Conservation (phyloP, 2,329 filamentous ascomycete genomes). For the Madurella fahalii region DNA sequence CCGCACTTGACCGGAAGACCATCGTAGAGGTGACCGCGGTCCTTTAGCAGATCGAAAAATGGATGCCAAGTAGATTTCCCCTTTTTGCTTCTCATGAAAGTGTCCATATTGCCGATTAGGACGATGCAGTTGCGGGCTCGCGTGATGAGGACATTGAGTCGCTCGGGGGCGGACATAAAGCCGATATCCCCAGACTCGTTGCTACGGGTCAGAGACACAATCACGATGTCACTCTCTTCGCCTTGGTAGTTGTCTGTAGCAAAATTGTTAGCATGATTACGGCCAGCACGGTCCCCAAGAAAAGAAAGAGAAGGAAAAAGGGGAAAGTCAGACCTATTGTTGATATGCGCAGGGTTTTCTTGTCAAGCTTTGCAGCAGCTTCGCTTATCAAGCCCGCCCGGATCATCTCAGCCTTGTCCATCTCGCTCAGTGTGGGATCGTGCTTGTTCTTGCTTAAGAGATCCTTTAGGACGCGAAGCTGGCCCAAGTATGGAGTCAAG, state of each 20-base stretch:
- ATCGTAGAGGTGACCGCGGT: constrained; percentile 49
- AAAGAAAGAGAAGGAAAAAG: neutral
- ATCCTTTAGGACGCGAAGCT: constrained; percentile 55
- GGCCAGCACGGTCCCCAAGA: neutral
- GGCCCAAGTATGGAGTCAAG: constrained; percentile 68
- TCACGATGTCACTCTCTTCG: constrained; percentile 70
- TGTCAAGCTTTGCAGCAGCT: constrained; percentile 47
- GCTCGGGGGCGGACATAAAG: constrained; percentile 62
- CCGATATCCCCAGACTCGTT: constrained; percentile 63
- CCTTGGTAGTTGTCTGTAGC: constrained; percentile 70
- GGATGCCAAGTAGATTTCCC: constrained; percentile 54
- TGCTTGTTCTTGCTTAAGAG: constrained; percentile 48
- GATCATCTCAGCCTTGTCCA: constrained; percentile 61
- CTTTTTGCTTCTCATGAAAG: constrained; percentile 58
- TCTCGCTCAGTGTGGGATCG: constrained; percentile 64
- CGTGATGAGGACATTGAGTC: constrained; percentile 67
- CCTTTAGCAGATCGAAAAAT: constrained; percentile 54
- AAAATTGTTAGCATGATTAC: constrained; percentile 5
- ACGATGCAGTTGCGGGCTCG: constrained; percentile 62
- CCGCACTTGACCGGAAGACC: constrained; percentile 60
- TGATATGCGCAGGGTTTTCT: constrained; percentile 55
- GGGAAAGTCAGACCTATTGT: constrained; percentile 56
- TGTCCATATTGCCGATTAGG: constrained; percentile 66
- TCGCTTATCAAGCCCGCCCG: constrained; percentile 57
- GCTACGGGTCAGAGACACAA: constrained; percentile 64